These are phyloP conservation scores for Opeltia flavorubescens DNA, from an alignment of 495 filamentous ascomycete species.

Conservation along the genomic window DNA sequence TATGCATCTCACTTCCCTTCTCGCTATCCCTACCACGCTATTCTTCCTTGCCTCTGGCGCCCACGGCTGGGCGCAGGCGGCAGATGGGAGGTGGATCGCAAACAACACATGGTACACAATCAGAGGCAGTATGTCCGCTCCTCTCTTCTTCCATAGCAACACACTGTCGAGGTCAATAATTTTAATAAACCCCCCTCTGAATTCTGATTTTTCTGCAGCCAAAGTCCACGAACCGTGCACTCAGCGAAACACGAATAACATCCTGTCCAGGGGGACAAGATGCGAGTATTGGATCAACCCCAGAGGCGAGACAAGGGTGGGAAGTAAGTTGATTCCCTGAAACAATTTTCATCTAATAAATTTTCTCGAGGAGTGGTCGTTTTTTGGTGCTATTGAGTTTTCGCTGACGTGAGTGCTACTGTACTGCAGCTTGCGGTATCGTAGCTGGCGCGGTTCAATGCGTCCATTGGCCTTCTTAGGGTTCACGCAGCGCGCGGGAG, in stretches of 20 bases:
- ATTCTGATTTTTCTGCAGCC: neutral
- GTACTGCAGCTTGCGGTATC: too few species aligned
- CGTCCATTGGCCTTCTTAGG: too few species aligned
- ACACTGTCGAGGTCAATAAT: neutral
- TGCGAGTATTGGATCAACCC: neutral
- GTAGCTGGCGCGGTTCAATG: too few species aligned
- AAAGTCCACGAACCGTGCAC: neutral
- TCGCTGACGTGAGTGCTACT: too few species aligned
- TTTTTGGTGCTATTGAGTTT: too few species aligned
- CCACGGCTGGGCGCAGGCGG: neutral
- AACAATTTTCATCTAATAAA: too few species aligned
- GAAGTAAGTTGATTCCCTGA: too few species aligned
- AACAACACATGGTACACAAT: neutral
- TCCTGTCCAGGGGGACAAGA: neutral
- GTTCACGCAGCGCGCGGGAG: too few species aligned
- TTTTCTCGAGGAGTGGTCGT: too few species aligned
- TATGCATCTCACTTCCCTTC: neutral
- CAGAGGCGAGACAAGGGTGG: neutral
- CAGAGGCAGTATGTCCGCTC: neutral
- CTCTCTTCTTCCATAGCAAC: neutral
- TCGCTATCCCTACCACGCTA: neutral
- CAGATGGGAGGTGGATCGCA: neutral
- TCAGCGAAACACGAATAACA: neutral
- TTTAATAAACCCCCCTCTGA: neutral
- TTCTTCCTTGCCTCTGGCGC: neutral